phyloP scores from a whole-genome alignment of 2,329 filamentous ascomycete species.

The Apiospora koreana region DNA sequence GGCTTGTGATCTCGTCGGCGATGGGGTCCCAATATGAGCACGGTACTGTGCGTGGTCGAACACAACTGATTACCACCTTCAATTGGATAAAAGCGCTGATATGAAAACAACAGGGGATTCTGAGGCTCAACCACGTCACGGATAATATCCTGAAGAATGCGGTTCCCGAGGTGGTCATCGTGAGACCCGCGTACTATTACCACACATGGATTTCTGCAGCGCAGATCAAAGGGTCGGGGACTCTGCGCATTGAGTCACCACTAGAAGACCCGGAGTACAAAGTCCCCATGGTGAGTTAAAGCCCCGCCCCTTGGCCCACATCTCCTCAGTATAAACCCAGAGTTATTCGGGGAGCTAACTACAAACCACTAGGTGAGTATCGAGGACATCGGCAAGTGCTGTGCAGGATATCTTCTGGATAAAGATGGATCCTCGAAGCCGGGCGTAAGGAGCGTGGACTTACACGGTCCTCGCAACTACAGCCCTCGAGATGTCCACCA shows the following conservation, averaged over 20 bases:
- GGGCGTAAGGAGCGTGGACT: conserved; percentile 22
- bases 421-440: not conserved
- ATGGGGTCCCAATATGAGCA: conserved; percentile 31
- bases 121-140: conserved; percentile 25
- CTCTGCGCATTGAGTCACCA: conserved; percentile 27
- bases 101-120: conserved; percentile 25
- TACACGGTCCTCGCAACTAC: conserved; percentile 32
- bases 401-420: conserved; percentile 26
- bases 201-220: conserved; percentile 23
- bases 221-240: conserved; percentile 23
- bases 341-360: not conserved
- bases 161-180: conserved; percentile 25
- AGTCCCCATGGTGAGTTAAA: conserved; percentile 33
- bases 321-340: not conserved
- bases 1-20: conserved; percentile 30
- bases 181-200: conserved; percentile 22
- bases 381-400: conserved; percentile 29
- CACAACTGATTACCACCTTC: not conserved
- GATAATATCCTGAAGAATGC: conserved; percentile 22
- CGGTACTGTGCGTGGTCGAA: conserved; percentile 27
- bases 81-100: not conserved
- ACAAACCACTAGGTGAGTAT: conserved; percentile 28
- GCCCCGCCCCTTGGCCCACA: too few species aligned
- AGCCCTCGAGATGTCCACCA: conserved; percentile 30
- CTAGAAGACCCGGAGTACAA: conserved; percentile 30